Conservation (phyloP, 257 asterid genomes). For the Jacaranda mimosifolia region DNA sequence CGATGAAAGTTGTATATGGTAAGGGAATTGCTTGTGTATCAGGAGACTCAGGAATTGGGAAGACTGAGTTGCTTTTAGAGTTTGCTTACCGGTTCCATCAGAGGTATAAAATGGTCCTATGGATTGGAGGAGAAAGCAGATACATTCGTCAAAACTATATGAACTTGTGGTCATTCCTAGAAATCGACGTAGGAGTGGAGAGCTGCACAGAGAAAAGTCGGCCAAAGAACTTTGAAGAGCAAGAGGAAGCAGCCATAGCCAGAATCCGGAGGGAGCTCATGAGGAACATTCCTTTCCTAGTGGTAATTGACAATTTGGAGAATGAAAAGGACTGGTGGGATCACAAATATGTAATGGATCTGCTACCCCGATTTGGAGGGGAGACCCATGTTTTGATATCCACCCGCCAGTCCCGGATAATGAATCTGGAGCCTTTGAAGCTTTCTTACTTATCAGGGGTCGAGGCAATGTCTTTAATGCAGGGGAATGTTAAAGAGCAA, state of each 20-base stretch:
- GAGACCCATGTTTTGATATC: constrained; percentile 89
- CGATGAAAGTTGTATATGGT: constrained; percentile 73
- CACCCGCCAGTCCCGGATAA: constrained; percentile 71
- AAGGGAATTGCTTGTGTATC: constrained; percentile 93
- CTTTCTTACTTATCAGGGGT: constrained; percentile 87
- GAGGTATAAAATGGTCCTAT: constrained; percentile 85
- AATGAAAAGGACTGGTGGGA: constrained; percentile 99
- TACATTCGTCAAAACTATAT: constrained; percentile 81
- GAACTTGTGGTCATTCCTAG: constrained; percentile 80
- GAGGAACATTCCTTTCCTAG: constrained; percentile 84
- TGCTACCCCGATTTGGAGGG: constrained; percentile 93
- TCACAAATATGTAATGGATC: constrained; percentile 85
- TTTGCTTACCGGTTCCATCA: constrained; percentile 83
- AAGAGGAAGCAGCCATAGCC: constrained; percentile 84
- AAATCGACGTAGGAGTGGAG: constrained; percentile 82
- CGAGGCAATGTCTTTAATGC: constrained; percentile 94
- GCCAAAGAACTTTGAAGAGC: constrained; percentile 89
- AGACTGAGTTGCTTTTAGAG: constrained; percentile 88
- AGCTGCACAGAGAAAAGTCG: constrained; percentile 60
- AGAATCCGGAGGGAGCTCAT: constrained; percentile 85
- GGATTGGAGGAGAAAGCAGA: constrained; percentile 95
- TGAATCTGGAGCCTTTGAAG: constrained; percentile 85
- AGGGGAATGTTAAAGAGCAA: constrained; percentile 71
- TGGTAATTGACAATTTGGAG: constrained; percentile 87
- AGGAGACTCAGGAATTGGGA: constrained; percentile 94